These are phyloP conservation scores for Microsporum audouinii DNA, from an alignment of 2,329 filamentous ascomycete genomes.

Conservation along the genomic window DNA sequence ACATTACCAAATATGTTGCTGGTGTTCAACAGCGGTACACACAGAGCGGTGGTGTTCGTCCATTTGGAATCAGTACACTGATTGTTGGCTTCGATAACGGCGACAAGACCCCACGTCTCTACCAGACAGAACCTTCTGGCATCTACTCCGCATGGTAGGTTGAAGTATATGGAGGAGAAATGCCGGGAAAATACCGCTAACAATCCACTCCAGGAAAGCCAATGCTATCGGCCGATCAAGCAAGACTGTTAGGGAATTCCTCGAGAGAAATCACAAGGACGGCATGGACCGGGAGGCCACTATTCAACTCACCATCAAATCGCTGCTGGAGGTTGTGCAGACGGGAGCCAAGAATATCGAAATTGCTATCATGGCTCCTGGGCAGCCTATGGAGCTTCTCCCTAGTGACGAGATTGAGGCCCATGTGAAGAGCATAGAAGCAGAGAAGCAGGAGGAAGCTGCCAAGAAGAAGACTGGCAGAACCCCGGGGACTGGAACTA, in stretches of 20 bases:
- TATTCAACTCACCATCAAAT: conserved; percentile 96
- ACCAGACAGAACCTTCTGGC: conserved; percentile 97
- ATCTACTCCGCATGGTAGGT: conserved; percentile 96
- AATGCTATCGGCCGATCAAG: conserved; percentile 96
- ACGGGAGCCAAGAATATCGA: conserved; percentile 99
- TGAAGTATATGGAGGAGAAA: not conserved
- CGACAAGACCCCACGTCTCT: conserved; percentile 76
- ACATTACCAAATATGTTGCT: conserved; percentile 98
- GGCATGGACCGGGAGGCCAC: conserved; percentile 94
- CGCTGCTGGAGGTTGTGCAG: conserved; percentile 91
- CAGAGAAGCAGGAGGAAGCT: conserved; percentile 98
- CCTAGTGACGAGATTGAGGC: conserved; percentile 91
- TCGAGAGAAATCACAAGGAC: conserved; percentile 97
- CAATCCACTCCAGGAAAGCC: conserved; percentile 62
- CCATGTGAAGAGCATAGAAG: conserved; percentile 97
- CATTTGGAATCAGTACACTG: conserved; percentile 97
- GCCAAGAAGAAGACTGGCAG: conserved; percentile 69
- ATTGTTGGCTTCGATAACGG: conserved; percentile 97
- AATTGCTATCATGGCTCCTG: conserved; percentile 94
- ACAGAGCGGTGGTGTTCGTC: conserved; percentile 92
- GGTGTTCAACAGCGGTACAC: conserved; percentile 98
- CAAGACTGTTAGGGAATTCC: conserved; percentile 97
- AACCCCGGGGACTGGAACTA: conserved; percentile 33
- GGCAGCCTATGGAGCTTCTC: conserved; percentile 83
- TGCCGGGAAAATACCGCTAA: conserved; percentile 8